Base-by-base conservation (phyloP, 164 flowering plant genomes). In the Malania oleifera region DNA sequence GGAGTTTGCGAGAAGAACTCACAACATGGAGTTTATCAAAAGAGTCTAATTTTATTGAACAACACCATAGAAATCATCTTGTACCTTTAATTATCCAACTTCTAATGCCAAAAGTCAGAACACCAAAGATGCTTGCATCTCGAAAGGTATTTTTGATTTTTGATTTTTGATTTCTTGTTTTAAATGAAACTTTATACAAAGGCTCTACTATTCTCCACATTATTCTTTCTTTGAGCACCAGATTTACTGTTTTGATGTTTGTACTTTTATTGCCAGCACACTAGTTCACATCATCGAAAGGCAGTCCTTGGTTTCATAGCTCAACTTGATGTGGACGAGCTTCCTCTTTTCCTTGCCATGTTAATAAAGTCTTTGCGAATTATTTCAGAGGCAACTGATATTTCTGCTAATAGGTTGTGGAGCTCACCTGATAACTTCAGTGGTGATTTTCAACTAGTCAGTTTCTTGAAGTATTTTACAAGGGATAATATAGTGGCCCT, bases 51-150 rank as follows among this genome's bases (percentile, higher is more conserved):
- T 61, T 60, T 17, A 71, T 95, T 72, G 82, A 80, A 68, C 84
- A 80, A n/a, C 43, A 28, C 12, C 97, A 95, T 59, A 76, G 99
- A 65, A 43, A 48, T 52, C 2, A 71, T 57, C 68, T 95, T 71
- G 70, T 91, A 53, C 96, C 96, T 56, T 5, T 85, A 0, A 77
- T 84, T 60, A 72, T 84, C 34, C 83, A 82, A 7, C 27, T 85
- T 49, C 62, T 95, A 59, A 70, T 80, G 57, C 95, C 97, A 24
- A 95, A 95, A 86, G 87, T 95, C 41, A 81, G 93, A 75, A 90
- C 78, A 44, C 56, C 83, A 60, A 87, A 82, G 68, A 72, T 67
- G 15, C 80, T 85, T 27, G 82, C 80, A 43, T 78, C 92, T 52
- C 78, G 84, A 31, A 95, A 87, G 95, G 97, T 91, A 70, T 10